Conservation (phyloP, 306 rosid genomes). For the Biancaea sappan region DNA sequence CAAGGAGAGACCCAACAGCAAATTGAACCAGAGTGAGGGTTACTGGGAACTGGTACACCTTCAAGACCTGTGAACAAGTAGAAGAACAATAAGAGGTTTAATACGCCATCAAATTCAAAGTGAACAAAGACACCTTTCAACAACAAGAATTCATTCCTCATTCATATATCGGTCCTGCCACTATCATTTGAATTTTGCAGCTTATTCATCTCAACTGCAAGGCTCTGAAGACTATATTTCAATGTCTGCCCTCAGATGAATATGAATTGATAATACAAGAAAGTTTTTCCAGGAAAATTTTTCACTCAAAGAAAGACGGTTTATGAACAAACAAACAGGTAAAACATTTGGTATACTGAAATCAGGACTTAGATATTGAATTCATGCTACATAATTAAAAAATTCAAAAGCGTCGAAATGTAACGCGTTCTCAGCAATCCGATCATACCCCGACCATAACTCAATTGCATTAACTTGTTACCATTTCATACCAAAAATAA, state of each 20-base stretch:
- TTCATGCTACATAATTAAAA: not conserved
- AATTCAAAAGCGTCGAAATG: not conserved
- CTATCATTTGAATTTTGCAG: not conserved
- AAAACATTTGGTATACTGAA: not conserved
- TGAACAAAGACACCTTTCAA: not conserved
- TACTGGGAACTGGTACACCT: conserved; percentile 71
- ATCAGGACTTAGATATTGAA: not conserved
- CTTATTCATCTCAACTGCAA: not conserved
- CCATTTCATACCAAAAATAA: not conserved
- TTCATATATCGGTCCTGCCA: not conserved
- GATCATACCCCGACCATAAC: not conserved
- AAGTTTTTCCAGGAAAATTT: not conserved
- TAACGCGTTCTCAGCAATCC: not conserved
- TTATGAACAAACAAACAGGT: not conserved
- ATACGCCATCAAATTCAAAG: not conserved
- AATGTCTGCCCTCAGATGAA: not conserved
- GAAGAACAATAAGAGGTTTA: conserved; percentile 11
- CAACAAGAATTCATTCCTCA: not conserved
- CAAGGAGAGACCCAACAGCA: conserved; percentile 77
- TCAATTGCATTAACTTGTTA: not conserved
- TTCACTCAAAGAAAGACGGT: not conserved
- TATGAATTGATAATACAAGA: not conserved
- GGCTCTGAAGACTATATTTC: not conserved
- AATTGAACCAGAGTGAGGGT: conserved; percentile 75
- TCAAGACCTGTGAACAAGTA: conserved; percentile 70